Evolutionary conservation across 192 early-diverging fungal genomes (phyloP), one percentile per base, ranked within the genome.

Genomic region (Gorgonomyces haynaldii): DNA sequence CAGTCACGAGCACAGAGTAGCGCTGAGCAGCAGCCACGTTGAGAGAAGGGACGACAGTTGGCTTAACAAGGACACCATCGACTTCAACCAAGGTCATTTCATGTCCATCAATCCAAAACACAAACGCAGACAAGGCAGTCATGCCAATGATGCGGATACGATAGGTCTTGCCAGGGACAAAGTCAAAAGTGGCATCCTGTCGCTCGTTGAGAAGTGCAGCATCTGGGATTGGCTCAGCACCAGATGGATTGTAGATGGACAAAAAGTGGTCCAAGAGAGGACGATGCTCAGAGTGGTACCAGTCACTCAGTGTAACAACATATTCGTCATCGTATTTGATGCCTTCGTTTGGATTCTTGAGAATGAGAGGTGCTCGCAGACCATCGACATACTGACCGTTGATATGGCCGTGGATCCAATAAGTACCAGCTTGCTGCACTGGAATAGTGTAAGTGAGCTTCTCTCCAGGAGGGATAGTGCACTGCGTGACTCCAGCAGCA

Each of bases 71-170:
- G 16, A 61, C 69, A 41, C 86, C 86, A 42, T 89, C 86, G 26
- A 79, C 74, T 60, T 92, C 89, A 50, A 92, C 84, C 15, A 92
- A 69, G 28, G 62, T 61, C 60, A 92, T 69, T 4, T 65, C 56
- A 54, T 90, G 89, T 17, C 79, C 81, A 46, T 86, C 86, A 37
- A 92, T 84, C 26, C 68, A 74, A 49, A 92, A 72, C 45, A 76
- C 67, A 71, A 82, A 92, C 58, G 76, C 81, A 13, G 78, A 58
- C 45, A 86, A 64, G 17, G 83, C 81, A 21, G 78, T 78, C 74
- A 83, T 85, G 61, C 82, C 85, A 65, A 93, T 80, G 40, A 93
- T 47, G 2, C 90, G 81, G 49, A 93, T 50, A 46, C 85, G 77
- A 62, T 89, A 89, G 6, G 76, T 86, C 65, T 85, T 89, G 43